Evolutionary conservation across 2,329 filamentous ascomycete genomes (phyloP), one percentile per base, ranked within the genome.

Genomic region (Pseudopithomyces chartarum): DNA sequence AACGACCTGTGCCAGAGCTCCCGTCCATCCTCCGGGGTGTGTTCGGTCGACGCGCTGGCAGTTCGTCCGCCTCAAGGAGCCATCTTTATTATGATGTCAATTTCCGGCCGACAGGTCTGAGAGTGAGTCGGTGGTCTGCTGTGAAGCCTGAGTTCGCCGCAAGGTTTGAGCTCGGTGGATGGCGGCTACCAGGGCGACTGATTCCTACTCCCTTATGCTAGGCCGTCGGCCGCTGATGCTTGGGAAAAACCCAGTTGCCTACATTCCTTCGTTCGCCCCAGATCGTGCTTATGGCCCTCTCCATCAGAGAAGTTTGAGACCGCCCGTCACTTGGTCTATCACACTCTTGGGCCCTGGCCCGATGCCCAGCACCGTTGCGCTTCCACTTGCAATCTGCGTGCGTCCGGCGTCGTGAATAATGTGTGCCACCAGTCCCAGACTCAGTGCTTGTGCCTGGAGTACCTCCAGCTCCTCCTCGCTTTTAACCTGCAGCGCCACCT

Each of bases 51-150:
- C 84, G 85, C 79, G 85, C 90, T 86, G 84, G 87, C 90, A 94
- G 87, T 86, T 94, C 90, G 90, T 91, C 91, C 71, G 87, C 85
- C 54, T 80, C 62, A 75, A 69, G 75, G 91, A 88, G 90, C 90
- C 92, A 88, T 87, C 89, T 91, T 64, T 45, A 44, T 70, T 78
- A 87, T 92, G 90, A 86, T 92, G 89, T 90, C 84, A 87, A 90
- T 91, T 82, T 93, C 90, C 89, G 87, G 91, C 92, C 90, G 91
- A 96, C 92, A 95, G 90, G 88, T 95, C 89, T 91, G 78, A 96
- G 89, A 97, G 78, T 72, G 85, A 95, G 82, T 81, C 77, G 80
- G 81, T 78, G 78, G 76, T 40, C 13, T 80, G 69, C 71, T 68
- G 71, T 71, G 70, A 73, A 82, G 84, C 85, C 85, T 85, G 73